phyloP scores from a whole-genome alignment of 2,329 filamentous ascomycete species.

The Neocucurbitaria cava region DNA sequence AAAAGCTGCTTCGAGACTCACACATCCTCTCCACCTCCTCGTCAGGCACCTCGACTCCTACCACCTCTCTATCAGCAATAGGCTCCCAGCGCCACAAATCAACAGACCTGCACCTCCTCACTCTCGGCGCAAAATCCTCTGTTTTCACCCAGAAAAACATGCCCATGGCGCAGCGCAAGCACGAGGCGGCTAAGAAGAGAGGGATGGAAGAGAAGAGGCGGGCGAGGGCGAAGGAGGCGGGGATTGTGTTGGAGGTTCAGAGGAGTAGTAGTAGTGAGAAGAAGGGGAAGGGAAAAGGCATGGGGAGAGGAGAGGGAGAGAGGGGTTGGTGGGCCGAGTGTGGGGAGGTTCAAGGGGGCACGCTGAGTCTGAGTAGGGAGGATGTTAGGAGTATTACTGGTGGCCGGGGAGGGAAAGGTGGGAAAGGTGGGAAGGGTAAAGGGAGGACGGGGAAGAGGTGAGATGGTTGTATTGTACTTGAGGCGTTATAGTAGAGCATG shows the following conservation, averaged over 20 bases:
- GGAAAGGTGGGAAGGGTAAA: constrained; percentile 22
- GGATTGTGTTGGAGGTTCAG: constrained; percentile 79
- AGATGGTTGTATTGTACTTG: constrained; percentile 1
- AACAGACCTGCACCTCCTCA: constrained; percentile 81
- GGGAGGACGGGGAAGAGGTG: constrained; percentile 18
- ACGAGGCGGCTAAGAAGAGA: constrained; percentile 74
- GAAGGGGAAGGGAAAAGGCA: constrained; percentile 49
- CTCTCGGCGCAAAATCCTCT: constrained; percentile 78
- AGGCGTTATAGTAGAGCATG: too few relatives aligned
- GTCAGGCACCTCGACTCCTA: constrained; percentile 50
- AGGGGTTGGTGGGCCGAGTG: constrained; percentile 75
- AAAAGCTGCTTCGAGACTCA: constrained; percentile 88
- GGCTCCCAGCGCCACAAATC: constrained; percentile 82
- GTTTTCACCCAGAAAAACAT: constrained; percentile 82
- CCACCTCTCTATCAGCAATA: constrained; percentile 46
- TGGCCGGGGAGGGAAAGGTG: constrained; percentile 57
- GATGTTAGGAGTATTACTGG: constrained; percentile 73
- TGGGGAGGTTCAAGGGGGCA: constrained; percentile 84
- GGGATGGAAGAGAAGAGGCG: constrained; percentile 74
- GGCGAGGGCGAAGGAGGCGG: constrained; percentile 84
- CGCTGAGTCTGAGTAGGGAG: constrained; percentile 76
- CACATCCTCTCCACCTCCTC: constrained; percentile 75
- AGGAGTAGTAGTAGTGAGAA: constrained; percentile 56
- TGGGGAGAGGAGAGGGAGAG: constrained; percentile 63
- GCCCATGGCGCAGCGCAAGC: constrained; percentile 85